Evolutionary conservation across 352 stramenopile species (phyloP).

Genomic region (Thalassiosira livingstoniorum): DNA sequence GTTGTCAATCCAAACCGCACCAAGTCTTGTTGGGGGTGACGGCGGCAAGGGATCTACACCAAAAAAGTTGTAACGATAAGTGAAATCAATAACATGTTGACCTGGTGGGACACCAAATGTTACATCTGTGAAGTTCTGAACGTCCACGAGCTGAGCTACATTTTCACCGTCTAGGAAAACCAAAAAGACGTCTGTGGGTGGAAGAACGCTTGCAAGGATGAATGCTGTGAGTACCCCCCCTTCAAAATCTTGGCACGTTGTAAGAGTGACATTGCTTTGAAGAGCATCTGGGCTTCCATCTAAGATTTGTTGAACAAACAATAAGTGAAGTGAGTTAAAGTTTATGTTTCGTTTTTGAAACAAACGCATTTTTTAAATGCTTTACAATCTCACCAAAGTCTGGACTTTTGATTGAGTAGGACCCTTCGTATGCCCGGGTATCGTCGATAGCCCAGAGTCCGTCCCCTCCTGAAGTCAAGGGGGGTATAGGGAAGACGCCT

Average conservation of each 20-base stretch:
- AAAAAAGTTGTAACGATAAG: slow-evolving; percentile 14
- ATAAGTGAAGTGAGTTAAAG: too few relatives aligned
- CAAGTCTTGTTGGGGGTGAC: not conserved
- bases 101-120: not conserved
- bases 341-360: too few relatives aligned
- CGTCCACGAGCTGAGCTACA: slow-evolving; percentile 1
- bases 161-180: slow-evolving; percentile 9
- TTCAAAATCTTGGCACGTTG: not conserved
- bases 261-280: not conserved
- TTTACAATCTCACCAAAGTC: too few relatives aligned
- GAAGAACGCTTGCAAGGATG: not conserved
- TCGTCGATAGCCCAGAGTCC: not conserved
- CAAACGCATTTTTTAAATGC: too few relatives aligned
- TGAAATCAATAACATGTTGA: slow-evolving; percentile 8
- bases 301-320: too few relatives aligned
- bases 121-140: slow-evolving; percentile 10
- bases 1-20: not conserved
- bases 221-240: not conserved
- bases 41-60: slow-evolving; percentile 1
- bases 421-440: not conserved
- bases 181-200: slow-evolving; percentile 5
- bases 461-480: slow-evolving; percentile 1
- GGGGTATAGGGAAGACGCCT: not conserved
- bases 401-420: slow-evolving; percentile 14
- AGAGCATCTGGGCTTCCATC: not conserved